Percentiles rank a stretch among this genome's conserved stretches.
Conservation (phyloP, 148 eudicot genomes). For the Limonium bicolor region DNA sequence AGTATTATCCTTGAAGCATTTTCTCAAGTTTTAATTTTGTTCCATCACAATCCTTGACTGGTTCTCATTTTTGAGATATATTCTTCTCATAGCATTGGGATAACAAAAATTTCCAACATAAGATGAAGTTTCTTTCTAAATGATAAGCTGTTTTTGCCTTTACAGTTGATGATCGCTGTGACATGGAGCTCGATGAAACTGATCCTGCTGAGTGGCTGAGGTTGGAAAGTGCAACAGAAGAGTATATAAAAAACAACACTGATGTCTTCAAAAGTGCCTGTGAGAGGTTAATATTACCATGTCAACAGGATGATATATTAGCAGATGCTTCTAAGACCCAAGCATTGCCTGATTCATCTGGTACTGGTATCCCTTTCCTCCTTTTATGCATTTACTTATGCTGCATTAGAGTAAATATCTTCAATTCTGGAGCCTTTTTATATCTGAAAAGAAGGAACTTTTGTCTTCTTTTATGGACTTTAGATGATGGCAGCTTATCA, state of each 20-base stretch:
- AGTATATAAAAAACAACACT: conserved; percentile 57
- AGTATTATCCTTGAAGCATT: too few relatives aligned
- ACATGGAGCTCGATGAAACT: conserved; percentile 97
- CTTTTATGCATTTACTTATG: not conserved
- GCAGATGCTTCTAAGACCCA: conserved; percentile 36
- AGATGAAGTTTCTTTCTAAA: too few relatives aligned
- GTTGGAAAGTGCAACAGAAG: conserved; percentile 80
- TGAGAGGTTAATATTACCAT: conserved; percentile 51
- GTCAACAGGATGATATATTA: conserved; percentile 49
- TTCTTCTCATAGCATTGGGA: not conserved
- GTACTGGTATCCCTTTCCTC: conserved; percentile 16
- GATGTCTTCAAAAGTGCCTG: conserved; percentile 55
- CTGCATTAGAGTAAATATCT: not conserved
- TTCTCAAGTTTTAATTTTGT: not conserved
- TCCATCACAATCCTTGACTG: too few relatives aligned
- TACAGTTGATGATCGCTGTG: conserved; percentile 96
- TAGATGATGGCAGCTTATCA: conserved; percentile 45
- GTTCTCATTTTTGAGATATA: not conserved
- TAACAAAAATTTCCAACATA: too few relatives aligned
- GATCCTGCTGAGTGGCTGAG: conserved; percentile 84
- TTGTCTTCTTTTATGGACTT: not conserved
- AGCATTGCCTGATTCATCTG: conserved; percentile 25
- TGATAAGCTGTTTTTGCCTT: conserved; percentile 3
- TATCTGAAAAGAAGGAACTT: not conserved
- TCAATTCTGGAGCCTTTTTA: not conserved